Percentiles rank a stretch among this genome's conserved stretches.
phyloP scores from a whole-genome alignment of 2,329 filamentous ascomycete species.

The Raffaelea albimanens region DNA sequence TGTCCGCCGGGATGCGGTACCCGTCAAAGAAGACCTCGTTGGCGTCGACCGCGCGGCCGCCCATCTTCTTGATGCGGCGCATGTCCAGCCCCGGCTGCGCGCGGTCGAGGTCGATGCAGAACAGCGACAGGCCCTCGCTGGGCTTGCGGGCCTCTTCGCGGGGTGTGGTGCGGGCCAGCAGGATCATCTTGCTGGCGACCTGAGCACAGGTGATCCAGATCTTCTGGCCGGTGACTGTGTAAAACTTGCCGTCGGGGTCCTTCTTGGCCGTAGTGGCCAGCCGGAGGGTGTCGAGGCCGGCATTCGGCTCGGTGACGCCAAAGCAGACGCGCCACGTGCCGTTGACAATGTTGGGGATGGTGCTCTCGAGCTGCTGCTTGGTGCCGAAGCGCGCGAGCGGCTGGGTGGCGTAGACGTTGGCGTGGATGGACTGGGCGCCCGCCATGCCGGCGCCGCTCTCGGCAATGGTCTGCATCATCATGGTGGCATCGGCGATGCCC shows the following conservation, averaged over 20 bases:
- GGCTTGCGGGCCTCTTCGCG: not conserved
- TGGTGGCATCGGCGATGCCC: slow-evolving; percentile 71
- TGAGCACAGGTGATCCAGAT: slow-evolving; percentile 87
- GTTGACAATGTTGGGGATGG: slow-evolving; percentile 61
- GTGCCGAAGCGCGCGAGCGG: slow-evolving; percentile 65
- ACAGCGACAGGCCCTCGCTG: slow-evolving; percentile 57
- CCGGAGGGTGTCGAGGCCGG: slow-evolving; percentile 67
- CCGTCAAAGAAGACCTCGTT: slow-evolving; percentile 85
- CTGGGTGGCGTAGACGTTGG: slow-evolving; percentile 68
- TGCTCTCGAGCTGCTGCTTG: slow-evolving; percentile 49
- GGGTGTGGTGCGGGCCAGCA: slow-evolving; percentile 58
- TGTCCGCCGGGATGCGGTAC: slow-evolving; percentile 55
- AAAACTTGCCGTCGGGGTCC: slow-evolving; percentile 36
- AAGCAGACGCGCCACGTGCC: slow-evolving; percentile 69
- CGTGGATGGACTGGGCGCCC: slow-evolving; percentile 52
- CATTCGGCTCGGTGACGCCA: slow-evolving; percentile 76
- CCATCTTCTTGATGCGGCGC: slow-evolving; percentile 75
- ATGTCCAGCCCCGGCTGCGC: slow-evolving; percentile 51
- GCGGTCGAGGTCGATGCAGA: slow-evolving; percentile 69
- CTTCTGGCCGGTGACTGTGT: slow-evolving; percentile 67
- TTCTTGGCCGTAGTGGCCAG: slow-evolving; percentile 56
- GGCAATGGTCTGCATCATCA: slow-evolving; percentile 79
- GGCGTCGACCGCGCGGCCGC: slow-evolving; percentile 69
- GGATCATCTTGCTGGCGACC: slow-evolving; percentile 73
- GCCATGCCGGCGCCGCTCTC: slow-evolving; percentile 71